Evolutionary conservation across 257 asterid species (phyloP).

Genomic region (Nicotiana tomentosiformis): DNA sequence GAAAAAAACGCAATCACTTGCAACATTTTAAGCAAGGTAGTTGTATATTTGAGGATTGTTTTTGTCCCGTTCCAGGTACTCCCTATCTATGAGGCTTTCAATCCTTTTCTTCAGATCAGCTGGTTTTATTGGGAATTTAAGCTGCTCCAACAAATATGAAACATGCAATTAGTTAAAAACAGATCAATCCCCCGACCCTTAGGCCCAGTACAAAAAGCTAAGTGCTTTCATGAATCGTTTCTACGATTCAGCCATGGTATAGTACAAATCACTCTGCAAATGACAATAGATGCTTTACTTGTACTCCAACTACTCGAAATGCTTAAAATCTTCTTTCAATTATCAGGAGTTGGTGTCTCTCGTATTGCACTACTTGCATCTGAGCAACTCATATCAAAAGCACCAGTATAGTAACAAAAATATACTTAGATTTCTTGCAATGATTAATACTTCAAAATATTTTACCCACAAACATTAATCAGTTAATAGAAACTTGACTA

Average conservation of each 20-base stretch:
- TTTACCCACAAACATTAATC: too few relatives aligned
- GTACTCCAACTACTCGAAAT: not conserved
- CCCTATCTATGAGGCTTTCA: slow-evolving; percentile 93
- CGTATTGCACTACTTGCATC: not conserved
- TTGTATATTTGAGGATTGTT: slow-evolving; percentile 90
- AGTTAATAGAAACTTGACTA: not conserved
- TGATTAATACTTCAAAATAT: not conserved
- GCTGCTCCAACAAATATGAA: slow-evolving; percentile 39
- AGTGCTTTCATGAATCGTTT: not conserved
- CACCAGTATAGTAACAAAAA: not conserved
- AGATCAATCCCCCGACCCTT: not conserved
- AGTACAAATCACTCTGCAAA: not conserved
- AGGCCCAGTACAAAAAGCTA: not conserved
- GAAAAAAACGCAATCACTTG: slow-evolving; percentile 15
- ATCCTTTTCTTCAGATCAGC: slow-evolving; percentile 97
- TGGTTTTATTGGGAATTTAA: slow-evolving; percentile 95
- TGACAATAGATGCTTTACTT: not conserved
- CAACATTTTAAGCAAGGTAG: slow-evolving; percentile 61
- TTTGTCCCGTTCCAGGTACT: slow-evolving; percentile 89
- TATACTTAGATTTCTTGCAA: not conserved
- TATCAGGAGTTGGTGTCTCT: not conserved
- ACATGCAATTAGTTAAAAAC: not conserved
- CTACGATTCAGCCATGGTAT: not conserved
- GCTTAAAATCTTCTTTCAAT: not conserved
- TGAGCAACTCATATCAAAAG: not conserved